A percentile compares a stretch with the other conserved stretches of the same genome.
phyloP scores from a whole-genome alignment of 1,284 basidiomycete genomes.

The Sutorius eximius region DNA sequence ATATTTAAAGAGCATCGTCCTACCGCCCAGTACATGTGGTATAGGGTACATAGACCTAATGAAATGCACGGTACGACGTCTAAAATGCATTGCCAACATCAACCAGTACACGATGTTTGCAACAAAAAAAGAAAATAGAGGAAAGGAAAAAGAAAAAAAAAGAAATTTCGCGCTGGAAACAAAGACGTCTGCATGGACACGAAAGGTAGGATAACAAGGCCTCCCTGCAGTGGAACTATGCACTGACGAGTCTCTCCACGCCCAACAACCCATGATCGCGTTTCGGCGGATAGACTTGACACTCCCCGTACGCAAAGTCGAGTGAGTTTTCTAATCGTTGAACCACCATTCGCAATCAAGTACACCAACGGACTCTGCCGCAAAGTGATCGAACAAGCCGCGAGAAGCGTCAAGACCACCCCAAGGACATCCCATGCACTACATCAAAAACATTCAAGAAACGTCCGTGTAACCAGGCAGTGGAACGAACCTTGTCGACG shows the following conservation, averaged over 20 bases:
- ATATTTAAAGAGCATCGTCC: neutral
- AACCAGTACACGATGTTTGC: neutral
- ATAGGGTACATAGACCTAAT: slow-evolving; percentile 1
- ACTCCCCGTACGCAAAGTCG: neutral
- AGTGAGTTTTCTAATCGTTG: slow-evolving; percentile 24
- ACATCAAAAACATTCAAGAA: slow-evolving; percentile 1
- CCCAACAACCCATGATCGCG: neutral
- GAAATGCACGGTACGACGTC: slow-evolving; percentile 5
- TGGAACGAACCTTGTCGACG: slow-evolving; percentile 55
- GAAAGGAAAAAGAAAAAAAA: too few relatives aligned
- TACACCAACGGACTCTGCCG: slow-evolving; percentile 47
- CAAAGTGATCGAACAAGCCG: slow-evolving; percentile 71
- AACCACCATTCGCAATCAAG: slow-evolving; percentile 59
- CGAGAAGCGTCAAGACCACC: slow-evolving; percentile 79
- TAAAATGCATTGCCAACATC: neutral
- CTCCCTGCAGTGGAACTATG: neutral
- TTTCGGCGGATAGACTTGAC: neutral
- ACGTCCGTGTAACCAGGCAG: neutral
- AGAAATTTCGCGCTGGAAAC: neutral
- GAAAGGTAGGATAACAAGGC: neutral
- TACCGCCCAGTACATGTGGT: slow-evolving; percentile 1
- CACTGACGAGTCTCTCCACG: neutral
- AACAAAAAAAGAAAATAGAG: neutral
- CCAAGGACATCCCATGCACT: slow-evolving; percentile 73
- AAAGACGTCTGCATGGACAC: slow-evolving; percentile 1